Evolutionary conservation across 495 filamentous ascomycete species (phyloP).

Genomic region (Evansstolkia leycettana): DNA sequence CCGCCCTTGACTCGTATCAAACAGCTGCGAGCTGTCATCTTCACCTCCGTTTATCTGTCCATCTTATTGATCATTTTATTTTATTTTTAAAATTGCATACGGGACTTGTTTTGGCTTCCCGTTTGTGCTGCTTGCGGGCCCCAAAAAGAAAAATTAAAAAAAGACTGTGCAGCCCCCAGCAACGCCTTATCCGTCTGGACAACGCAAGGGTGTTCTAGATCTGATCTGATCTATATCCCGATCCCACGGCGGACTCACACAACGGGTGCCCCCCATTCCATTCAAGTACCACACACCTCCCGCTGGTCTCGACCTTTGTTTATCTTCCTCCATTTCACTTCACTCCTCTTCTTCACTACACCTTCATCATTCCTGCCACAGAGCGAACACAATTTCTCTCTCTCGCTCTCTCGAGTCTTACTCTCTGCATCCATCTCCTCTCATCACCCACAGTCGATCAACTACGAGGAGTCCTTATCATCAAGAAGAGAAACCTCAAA

Average conservation of each 20-base stretch:
- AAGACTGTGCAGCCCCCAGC: slow-evolving; percentile 8
- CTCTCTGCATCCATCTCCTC: too few relatives aligned
- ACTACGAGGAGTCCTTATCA: too few relatives aligned
- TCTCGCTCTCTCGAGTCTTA: too few relatives aligned
- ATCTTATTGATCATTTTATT: slow-evolving; percentile 4
- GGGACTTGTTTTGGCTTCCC: too few relatives aligned
- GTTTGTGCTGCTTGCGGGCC: too few relatives aligned
- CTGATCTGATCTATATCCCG: slow-evolving; percentile 14
- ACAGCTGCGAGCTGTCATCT: slow-evolving; percentile 4
- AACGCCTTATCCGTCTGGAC: slow-evolving; percentile 17
- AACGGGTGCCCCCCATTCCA: too few relatives aligned
- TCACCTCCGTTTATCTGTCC: too few relatives aligned
- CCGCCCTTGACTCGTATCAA: slow-evolving; percentile 12
- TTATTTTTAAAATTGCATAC: slow-evolving; percentile 3
- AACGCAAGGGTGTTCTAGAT: slow-evolving; percentile 17
- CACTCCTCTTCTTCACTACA: slow-evolving; percentile 1
- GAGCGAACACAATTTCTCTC: too few relatives aligned
- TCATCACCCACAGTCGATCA: too few relatives aligned
- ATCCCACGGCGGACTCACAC: too few relatives aligned
- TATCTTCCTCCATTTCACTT: slow-evolving; percentile 2
- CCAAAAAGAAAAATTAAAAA: slow-evolving; percentile 2
- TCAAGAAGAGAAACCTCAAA: not conserved
- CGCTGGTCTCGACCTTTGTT: slow-evolving; percentile 2
- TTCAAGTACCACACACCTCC: too few relatives aligned
- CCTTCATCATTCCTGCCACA: too few relatives aligned